These are phyloP conservation scores for Brassica nigra DNA, from an alignment of 345 rosid species.

Conservation along the genomic window DNA sequence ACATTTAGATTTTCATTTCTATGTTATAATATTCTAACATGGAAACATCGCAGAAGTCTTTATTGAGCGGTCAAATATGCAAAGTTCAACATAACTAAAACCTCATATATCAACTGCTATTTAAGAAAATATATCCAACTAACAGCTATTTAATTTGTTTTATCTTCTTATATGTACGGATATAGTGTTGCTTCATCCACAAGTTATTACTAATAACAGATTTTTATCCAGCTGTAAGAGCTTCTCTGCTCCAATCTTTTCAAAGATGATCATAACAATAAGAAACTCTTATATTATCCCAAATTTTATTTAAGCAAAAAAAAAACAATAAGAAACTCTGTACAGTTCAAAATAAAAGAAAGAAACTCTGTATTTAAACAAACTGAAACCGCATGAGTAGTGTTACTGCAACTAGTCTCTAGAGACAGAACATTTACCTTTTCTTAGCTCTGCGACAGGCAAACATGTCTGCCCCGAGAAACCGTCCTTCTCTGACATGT, in stretches of 20 bases:
- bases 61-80: neutral
- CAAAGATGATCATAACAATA: neutral
- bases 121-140: neutral
- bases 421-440: too few species aligned
- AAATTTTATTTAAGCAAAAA: too few species aligned
- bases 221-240: neutral
- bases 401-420: neutral
- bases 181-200: neutral
- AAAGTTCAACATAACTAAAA: neutral
- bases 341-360: too few species aligned
- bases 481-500: too few species aligned
- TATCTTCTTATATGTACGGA: neutral
- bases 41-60: neutral
- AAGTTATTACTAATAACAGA: neutral
- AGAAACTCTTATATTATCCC: too few species aligned
- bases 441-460: too few species aligned
- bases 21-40: neutral
- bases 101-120: neutral
- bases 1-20: neutral
- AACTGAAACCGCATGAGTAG: slow-evolving; percentile 46
- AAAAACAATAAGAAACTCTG: neutral
- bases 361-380: slow-evolving; percentile 4
- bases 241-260: slow-evolving; percentile 16
- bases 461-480: too few species aligned
- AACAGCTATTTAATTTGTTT: neutral